These are phyloP conservation scores for Candida fluviatilis DNA, from an alignment of 805 yeast species.

Conservation along the genomic window DNA sequence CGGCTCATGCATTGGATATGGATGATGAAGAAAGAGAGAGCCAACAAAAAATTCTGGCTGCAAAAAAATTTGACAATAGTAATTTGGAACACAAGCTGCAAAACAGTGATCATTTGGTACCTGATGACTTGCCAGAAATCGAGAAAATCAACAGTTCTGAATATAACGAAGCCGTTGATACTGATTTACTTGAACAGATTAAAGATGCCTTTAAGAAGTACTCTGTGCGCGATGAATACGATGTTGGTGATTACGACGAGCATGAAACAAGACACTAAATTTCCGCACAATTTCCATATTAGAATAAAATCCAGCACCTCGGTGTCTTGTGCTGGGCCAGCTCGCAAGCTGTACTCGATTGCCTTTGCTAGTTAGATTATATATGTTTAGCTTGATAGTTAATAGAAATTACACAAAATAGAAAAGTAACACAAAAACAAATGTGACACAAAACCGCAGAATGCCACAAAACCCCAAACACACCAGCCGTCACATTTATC, in stretches of 20 bases:
- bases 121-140: constrained; percentile 6
- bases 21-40: constrained; percentile 41
- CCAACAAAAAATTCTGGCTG: constrained; percentile 14
- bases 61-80: constrained; percentile 13
- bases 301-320: too few species aligned
- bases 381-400: too few species aligned
- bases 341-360: too few species aligned
- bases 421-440: too few species aligned
- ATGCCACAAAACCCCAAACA: background rate
- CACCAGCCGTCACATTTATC: background rate
- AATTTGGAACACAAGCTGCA: too few species aligned
- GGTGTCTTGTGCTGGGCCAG: too few species aligned
- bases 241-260: constrained; percentile 47
- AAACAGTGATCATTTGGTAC: constrained; percentile 2
- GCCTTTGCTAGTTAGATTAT: too few species aligned
- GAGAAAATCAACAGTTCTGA: constrained; percentile 5
- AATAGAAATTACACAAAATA: too few species aligned
- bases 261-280: constrained; percentile 42
- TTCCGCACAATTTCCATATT: background rate
- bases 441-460: too few species aligned
- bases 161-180: constrained; percentile 21
- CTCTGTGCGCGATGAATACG: constrained; percentile 33
- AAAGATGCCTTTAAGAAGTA: constrained; percentile 33
- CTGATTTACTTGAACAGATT: constrained; percentile 31
- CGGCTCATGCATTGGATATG: constrained; percentile 63